These are phyloP conservation scores for Sesbania bispinosa DNA, from an alignment of 306 rosid species.

Conservation along the genomic window DNA sequence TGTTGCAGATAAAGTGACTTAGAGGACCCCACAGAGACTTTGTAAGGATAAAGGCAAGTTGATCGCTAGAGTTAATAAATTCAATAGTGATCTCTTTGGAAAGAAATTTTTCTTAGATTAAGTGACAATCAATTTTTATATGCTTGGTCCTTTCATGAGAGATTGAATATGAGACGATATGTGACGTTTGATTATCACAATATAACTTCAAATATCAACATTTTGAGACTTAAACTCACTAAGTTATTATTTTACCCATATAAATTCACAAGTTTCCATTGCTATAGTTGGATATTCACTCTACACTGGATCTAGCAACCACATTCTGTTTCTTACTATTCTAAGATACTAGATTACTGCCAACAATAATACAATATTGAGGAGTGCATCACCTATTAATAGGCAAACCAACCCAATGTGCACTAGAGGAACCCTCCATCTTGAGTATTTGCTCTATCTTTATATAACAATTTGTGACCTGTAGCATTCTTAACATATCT, in stretches of 20 bases:
- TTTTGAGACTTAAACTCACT: not conserved
- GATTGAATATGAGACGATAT: not conserved
- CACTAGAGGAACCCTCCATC: not conserved
- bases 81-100: not conserved
- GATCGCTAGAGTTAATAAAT: not conserved
- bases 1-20: not conserved
- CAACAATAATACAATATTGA: not conserved
- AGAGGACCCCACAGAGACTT: not conserved
- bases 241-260: not conserved
- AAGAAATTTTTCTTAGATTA: not conserved
- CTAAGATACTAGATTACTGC: not conserved
- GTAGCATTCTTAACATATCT: not conserved
- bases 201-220: not conserved
- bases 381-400: not conserved
- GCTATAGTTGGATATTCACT: too few relatives aligned
- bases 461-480: not conserved
- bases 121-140: not conserved
- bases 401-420: not conserved
- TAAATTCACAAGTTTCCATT: not conserved
- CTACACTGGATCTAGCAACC: not conserved
- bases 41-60: not conserved
- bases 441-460: not conserved
- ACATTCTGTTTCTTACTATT: not conserved
- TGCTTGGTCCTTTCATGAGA: not conserved
- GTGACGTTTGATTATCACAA: not conserved